Percentiles rank a stretch among this genome's conserved stretches.
Evolutionary conservation across 2,329 filamentous ascomycete species (phyloP).

Genomic region (Sarocladiaceae sp.): DNA sequence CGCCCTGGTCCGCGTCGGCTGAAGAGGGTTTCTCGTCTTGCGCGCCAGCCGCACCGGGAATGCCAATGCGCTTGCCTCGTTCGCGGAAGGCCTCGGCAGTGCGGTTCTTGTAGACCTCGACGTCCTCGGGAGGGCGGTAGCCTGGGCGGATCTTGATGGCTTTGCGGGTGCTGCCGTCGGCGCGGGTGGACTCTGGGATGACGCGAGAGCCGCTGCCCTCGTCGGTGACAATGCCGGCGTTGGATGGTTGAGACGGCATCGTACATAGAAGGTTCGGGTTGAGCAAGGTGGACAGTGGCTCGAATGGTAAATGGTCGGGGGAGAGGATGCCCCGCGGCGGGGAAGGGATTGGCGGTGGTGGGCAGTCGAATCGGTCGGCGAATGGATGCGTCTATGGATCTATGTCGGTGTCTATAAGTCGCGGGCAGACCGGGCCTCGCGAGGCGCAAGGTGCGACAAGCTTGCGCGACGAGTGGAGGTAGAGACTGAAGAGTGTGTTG

Average conservation of each 20-base stretch:
- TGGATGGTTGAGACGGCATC: slow-evolving; percentile 35
- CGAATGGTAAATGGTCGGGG: not conserved
- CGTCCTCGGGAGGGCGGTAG: slow-evolving; percentile 89
- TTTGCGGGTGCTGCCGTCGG: slow-evolving; percentile 86
- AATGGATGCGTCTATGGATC: not conserved
- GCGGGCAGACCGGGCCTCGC: slow-evolving; percentile 4
- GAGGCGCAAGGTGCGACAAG: slow-evolving; percentile 7
- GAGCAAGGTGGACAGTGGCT: too few relatives aligned
- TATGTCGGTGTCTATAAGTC: not conserved
- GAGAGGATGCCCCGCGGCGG: slow-evolving; percentile 3
- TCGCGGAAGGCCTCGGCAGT: slow-evolving; percentile 80
- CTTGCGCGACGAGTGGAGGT: too few relatives aligned
- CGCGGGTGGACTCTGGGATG: slow-evolving; percentile 78
- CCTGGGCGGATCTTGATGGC: slow-evolving; percentile 92
- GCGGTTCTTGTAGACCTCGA: slow-evolving; percentile 92
- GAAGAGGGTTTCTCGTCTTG: slow-evolving; percentile 35
- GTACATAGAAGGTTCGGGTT: too few relatives aligned
- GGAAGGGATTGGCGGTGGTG: not conserved
- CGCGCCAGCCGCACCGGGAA: slow-evolving; percentile 66
- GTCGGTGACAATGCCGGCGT: slow-evolving; percentile 72
- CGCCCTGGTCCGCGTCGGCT: slow-evolving; percentile 21
- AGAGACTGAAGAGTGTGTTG: too few relatives aligned
- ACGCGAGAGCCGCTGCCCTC: slow-evolving; percentile 71
- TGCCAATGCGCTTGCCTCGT: slow-evolving; percentile 52
- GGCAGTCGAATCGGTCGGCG: too few relatives aligned